Percentiles rank a stretch among this genome's conserved stretches.
These are phyloP conservation scores for Wakefieldia striispora DNA, from an alignment of 768 basidiomycete species.

Conservation along the genomic window DNA sequence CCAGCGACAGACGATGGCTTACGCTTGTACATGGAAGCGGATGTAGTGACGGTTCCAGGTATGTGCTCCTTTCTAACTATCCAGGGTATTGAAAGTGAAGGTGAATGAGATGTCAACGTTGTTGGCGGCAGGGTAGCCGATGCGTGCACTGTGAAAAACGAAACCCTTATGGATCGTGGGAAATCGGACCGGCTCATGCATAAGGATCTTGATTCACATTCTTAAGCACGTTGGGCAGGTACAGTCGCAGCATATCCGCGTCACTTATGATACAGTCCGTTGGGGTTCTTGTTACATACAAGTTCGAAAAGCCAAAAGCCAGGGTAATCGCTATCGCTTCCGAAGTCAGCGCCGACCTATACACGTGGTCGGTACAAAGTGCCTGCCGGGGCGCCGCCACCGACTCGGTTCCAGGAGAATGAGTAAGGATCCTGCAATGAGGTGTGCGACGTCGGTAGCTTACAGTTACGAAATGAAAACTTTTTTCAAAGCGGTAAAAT, in stretches of 20 bases:
- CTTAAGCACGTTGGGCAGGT: slow-evolving; percentile 20
- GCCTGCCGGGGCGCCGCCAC: not conserved
- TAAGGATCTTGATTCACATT: slow-evolving; percentile 28
- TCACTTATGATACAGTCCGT: slow-evolving; percentile 2
- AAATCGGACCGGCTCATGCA: slow-evolving; percentile 9
- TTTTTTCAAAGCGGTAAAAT: slow-evolving; percentile 69
- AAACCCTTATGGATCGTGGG: slow-evolving; percentile 5
- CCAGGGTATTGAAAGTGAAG: slow-evolving; percentile 5
- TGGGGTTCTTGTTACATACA: slow-evolving; percentile 19
- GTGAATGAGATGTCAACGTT: not conserved
- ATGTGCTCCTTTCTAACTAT: not conserved
- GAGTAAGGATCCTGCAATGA: not conserved
- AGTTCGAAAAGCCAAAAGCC: slow-evolving; percentile 8
- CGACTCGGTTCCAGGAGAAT: not conserved
- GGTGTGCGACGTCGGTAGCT: not conserved
- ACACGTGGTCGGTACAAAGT: slow-evolving; percentile 16
- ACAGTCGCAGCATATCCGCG: slow-evolving; percentile 12
- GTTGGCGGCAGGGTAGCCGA: not conserved
- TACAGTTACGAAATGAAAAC: slow-evolving; percentile 81
- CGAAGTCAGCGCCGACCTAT: slow-evolving; percentile 11
- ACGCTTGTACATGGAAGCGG: slow-evolving; percentile 16
- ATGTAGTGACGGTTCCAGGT: no score
- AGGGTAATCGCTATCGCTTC: slow-evolving; percentile 18
- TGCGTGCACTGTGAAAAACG: not conserved
- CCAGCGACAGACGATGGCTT: not conserved